Percentiles rank a stretch among this genome's conserved stretches.
Conservation (phyloP, 2,329 filamentous ascomycete species). For the Aspergillus clavatus region DNA sequence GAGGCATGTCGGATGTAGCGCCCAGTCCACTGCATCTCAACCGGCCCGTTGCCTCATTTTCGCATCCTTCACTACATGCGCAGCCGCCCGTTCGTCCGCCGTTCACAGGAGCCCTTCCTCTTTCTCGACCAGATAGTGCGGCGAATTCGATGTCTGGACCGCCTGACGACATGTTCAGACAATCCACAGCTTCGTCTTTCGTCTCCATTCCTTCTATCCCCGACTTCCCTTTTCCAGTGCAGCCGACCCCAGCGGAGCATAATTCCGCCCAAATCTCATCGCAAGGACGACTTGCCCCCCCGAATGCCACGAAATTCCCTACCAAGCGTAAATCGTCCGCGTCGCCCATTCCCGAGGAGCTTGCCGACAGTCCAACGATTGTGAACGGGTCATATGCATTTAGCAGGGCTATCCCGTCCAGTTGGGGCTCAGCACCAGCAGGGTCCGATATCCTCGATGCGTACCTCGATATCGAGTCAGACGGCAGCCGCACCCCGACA, state of each 20-base stretch:
- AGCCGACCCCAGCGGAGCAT: conserved; percentile 19
- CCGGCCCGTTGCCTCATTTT: conserved; percentile 24
- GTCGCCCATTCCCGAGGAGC: conserved; percentile 72
- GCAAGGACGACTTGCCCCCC: conserved; percentile 30
- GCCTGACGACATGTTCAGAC: conserved; percentile 27
- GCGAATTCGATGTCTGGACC: conserved; percentile 22
- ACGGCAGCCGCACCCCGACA: conserved; percentile 16
- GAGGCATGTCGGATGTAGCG: conserved; percentile 22
- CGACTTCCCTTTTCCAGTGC: conserved; percentile 21
- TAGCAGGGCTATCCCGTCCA: conserved; percentile 66
- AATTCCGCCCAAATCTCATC: conserved; percentile 22
- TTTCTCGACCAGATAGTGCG: conserved; percentile 18
- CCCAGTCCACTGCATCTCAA: conserved; percentile 20
- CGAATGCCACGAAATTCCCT: conserved; percentile 31
- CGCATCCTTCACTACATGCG: conserved; percentile 22
- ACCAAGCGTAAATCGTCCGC: conserved; percentile 62
- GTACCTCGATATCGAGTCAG: conserved; percentile 29
- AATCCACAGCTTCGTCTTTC: conserved; percentile 23
- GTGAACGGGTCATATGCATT: conserved; percentile 61
- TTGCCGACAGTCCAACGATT: conserved; percentile 47
- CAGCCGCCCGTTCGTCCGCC: conserved; percentile 15
- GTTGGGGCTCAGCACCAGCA: conserved; percentile 53
- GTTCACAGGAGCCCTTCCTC: conserved; percentile 14
- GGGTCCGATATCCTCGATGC: conserved; percentile 44
- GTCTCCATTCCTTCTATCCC: conserved; percentile 27